Evolutionary conservation across 352 stramenopile genomes (phyloP).

Genomic region (Phytophthora colocasiae): DNA sequence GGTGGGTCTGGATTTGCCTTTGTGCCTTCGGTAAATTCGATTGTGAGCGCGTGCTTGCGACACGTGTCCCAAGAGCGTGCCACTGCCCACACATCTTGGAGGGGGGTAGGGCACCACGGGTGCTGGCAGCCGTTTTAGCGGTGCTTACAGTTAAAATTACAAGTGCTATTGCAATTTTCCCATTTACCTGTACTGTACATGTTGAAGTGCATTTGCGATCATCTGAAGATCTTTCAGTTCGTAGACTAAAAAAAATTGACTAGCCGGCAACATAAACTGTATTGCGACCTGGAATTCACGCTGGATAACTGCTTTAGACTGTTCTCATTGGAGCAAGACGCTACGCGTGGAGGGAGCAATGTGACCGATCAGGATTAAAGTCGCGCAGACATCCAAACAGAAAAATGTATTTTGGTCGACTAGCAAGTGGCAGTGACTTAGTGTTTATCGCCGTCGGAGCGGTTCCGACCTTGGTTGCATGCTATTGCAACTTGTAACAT

Average conservation of each 20-base stretch:
- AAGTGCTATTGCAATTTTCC: no score
- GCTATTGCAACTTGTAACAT: no score
- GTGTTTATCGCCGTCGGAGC: conserved; percentile 1
- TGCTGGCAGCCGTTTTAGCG: no score
- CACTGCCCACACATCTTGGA: no score
- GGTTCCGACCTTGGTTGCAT: neutral
- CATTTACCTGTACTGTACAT: no score
- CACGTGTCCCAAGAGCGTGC: no score
- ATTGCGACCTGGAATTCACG: neutral
- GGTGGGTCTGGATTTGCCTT: no score
- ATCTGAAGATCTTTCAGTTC: conserved; percentile 5
- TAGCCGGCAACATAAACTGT: conserved; percentile 12
- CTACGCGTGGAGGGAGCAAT: conserved; percentile 1
- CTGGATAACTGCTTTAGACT: neutral
- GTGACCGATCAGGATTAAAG: conserved; percentile 11
- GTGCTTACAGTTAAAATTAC: no score
- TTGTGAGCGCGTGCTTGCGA: no score
- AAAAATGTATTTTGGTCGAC: conserved; percentile 6
- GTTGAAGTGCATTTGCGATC: conserved; percentile 4
- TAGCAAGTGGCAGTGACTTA: neutral
- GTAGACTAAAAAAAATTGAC: neutral
- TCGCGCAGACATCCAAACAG: conserved; percentile 12
- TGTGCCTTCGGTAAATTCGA: no score
- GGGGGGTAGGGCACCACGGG: no score
- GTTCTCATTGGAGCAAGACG: conserved; percentile 17